Evolutionary conservation across 1,284 basidiomycete species (phyloP).

Genomic region (Papiliotrema laurentii): DNA sequence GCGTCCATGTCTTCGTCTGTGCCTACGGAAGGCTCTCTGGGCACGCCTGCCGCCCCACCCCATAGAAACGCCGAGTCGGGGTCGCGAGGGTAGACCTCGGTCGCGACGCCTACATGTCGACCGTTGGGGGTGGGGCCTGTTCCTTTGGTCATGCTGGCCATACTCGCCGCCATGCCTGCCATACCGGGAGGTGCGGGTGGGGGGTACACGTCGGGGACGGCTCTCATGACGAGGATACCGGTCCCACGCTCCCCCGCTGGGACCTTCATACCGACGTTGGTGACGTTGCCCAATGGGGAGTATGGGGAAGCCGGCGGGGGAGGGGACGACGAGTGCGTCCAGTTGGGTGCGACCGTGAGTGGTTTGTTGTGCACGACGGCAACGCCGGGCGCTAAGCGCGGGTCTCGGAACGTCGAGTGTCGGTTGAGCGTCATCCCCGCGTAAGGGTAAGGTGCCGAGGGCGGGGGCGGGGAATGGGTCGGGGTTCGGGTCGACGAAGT

Average conservation of each 20-base stretch:
- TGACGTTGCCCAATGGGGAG: not conserved
- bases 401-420: conserved; percentile 13
- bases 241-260: conserved; percentile 5
- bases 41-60: conserved; percentile 1
- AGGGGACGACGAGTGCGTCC: conserved; percentile 11
- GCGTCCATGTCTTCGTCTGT: not conserved
- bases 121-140: not conserved
- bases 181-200: conserved; percentile 9
- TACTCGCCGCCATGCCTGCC: conserved; percentile 4
- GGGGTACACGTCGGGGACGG: conserved; percentile 24
- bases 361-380: conserved; percentile 11
- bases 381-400: conserved; percentile 18
- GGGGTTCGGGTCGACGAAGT: not conserved
- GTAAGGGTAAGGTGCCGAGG: not conserved
- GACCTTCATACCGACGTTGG: conserved; percentile 5
- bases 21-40: not conserved
- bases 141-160: not conserved
- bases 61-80: conserved; percentile 20
- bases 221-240: conserved; percentile 9
- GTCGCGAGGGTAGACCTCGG: conserved; percentile 30
- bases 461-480: conserved; percentile 8
- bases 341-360: conserved; percentile 21
- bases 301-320: not conserved
- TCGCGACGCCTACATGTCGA: conserved; percentile 9
- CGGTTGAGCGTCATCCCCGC: not conserved